These are phyloP conservation scores for Monascus purpureus DNA, from an alignment of 495 filamentous ascomycete species.

Conservation along the genomic window DNA sequence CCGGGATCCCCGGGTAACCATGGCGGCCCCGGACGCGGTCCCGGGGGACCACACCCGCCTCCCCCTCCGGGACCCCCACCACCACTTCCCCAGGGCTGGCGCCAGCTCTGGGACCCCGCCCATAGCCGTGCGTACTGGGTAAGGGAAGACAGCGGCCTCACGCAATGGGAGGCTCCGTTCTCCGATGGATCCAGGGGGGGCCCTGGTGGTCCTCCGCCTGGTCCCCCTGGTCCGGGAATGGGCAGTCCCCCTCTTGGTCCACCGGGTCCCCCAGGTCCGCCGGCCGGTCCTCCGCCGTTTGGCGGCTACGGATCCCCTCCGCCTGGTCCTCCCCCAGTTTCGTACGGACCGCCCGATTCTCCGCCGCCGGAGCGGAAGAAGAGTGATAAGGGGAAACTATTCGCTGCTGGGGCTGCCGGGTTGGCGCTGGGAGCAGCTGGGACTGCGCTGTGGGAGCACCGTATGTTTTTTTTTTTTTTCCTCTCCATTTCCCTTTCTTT, in stretches of 20 bases:
- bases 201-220: slow-evolving; percentile 6
- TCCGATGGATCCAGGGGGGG: not conserved
- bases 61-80: slow-evolving; percentile 28
- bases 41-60: no score
- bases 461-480: slow-evolving; percentile 11
- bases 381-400: slow-evolving; percentile 22
- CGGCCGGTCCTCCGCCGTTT: slow-evolving; percentile 1
- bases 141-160: slow-evolving; percentile 42
- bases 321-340: slow-evolving; percentile 4
- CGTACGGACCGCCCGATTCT: not conserved
- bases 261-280: no score
- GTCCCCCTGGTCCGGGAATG: not conserved
- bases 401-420: slow-evolving; percentile 39
- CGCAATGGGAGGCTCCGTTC: slow-evolving; percentile 38
- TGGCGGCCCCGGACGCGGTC: no score
- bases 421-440: slow-evolving; percentile 41
- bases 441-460: slow-evolving; percentile 41
- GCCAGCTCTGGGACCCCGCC: slow-evolving; percentile 42
- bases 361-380: slow-evolving; percentile 23
- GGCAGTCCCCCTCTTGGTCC: slow-evolving; percentile 2
- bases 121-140: slow-evolving; percentile 46
- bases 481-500: slow-evolving; percentile 1
- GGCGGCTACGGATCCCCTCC: slow-evolving; percentile 5
- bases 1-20: no score
- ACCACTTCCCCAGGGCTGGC: slow-evolving; percentile 44